Percentiles rank a stretch among this genome's conserved stretches.
Evolutionary conservation across 108 stramenopile genomes (phyloP).

Genomic region (Fistulifera solaris): DNA sequence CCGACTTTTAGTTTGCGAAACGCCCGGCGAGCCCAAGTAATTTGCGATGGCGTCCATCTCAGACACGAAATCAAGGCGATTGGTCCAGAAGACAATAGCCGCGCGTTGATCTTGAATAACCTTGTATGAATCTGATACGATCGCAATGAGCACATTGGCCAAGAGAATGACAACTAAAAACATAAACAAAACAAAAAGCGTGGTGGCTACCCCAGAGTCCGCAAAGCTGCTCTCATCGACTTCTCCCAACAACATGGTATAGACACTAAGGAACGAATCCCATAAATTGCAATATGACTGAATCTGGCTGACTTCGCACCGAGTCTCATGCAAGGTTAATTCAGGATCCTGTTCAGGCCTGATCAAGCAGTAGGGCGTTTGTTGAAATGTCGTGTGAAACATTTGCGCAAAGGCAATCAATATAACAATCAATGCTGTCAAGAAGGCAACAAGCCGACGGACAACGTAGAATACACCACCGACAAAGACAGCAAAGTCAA

Average conservation of each 20-base stretch:
- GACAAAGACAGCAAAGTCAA: conserved; percentile 53
- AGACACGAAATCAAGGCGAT: conserved; percentile 64
- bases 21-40: conserved; percentile 13
- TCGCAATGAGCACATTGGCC: conserved; percentile 52
- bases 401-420: conserved; percentile 55
- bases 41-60: conserved; percentile 65
- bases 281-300: conserved; percentile 40
- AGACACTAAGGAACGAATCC: conserved; percentile 44
- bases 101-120: conserved; percentile 72
- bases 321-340: conserved; percentile 2
- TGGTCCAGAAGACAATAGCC: conserved; percentile 77
- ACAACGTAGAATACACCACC: conserved; percentile 48
- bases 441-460: conserved; percentile 38
- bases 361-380: conserved; percentile 19
- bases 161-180: conserved; percentile 62
- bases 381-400: conserved; percentile 32
- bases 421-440: conserved; percentile 41
- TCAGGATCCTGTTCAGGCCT: not conserved
- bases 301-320: conserved; percentile 6
- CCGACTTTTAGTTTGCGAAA: conserved; percentile 1
- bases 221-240: conserved; percentile 29
- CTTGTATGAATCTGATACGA: conserved; percentile 58
- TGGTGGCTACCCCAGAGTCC: conserved; percentile 17
- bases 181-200: conserved; percentile 53
- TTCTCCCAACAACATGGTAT: conserved; percentile 66